A percentile compares a stretch with the other conserved stretches of the same genome.
phyloP scores from a whole-genome alignment of 2,329 filamentous ascomycete species.

The Cordyceps pruinosa region DNA sequence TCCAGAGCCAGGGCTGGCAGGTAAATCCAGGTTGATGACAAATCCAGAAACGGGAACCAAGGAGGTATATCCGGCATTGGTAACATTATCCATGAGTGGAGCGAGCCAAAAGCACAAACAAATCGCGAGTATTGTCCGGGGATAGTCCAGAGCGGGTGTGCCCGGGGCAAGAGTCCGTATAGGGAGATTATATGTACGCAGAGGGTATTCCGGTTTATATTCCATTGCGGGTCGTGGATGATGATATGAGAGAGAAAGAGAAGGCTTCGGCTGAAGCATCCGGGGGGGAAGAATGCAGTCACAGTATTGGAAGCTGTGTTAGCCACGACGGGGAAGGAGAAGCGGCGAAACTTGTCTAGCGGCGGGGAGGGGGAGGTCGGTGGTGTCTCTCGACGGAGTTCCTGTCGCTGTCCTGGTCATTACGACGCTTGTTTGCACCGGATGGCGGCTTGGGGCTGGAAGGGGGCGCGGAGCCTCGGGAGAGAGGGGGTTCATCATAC shows the following conservation, averaged over 20 bases:
- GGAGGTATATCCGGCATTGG: constrained; percentile 11
- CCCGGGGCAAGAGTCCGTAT: constrained; percentile 5
- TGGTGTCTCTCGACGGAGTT: constrained; percentile 33
- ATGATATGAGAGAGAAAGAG: neutral
- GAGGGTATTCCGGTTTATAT: constrained; percentile 5
- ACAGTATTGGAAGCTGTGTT: constrained; percentile 1
- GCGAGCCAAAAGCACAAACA: constrained; percentile 11
- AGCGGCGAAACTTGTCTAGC: constrained; percentile 20
- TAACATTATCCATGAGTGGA: constrained; percentile 21
- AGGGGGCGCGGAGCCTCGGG: constrained; percentile 31
- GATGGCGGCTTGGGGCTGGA: constrained; percentile 33
- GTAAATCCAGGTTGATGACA: constrained; percentile 3
- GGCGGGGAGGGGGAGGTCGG: constrained; percentile 29
- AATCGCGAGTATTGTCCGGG: constrained; percentile 17
- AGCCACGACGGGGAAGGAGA: neutral
- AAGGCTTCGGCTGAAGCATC: constrained; percentile 20
- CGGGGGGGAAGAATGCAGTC: constrained; percentile 24
- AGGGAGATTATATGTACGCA: neutral
- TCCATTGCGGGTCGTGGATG: constrained; percentile 8
- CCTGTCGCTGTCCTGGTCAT: constrained; percentile 36
- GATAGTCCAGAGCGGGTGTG: constrained; percentile 8
- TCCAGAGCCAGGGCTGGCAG: constrained; percentile 8
- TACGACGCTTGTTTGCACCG: constrained; percentile 33
- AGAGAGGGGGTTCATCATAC: constrained; percentile 43
- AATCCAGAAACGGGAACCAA: constrained; percentile 4